A percentile compares a stretch with the other conserved stretches of the same genome.
Evolutionary conservation across 805 yeast species (phyloP).

Genomic region (Pichia deserticola): DNA sequence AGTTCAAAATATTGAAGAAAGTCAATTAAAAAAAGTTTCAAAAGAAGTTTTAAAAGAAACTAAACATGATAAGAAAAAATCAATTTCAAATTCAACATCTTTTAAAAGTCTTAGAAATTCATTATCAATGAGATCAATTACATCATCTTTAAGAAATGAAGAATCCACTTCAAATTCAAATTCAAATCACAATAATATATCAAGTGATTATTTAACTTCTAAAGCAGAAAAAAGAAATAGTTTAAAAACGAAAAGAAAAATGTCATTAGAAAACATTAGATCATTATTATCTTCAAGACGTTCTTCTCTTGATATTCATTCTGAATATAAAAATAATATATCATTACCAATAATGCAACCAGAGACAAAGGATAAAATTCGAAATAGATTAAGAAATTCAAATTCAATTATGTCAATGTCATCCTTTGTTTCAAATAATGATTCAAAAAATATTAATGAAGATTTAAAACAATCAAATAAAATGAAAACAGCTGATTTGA

Average conservation of each 20-base stretch:
- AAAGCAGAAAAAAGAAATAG: constrained; percentile 4
- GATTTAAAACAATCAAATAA: background rate
- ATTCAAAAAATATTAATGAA: background rate
- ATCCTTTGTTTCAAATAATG: constrained; percentile 15
- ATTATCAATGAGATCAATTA: constrained; percentile 6
- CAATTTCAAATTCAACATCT: constrained; percentile 4
- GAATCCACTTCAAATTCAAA: no score
- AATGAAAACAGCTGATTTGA: constrained; percentile 30
- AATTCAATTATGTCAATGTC: constrained; percentile 40
- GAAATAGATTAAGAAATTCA: constrained; percentile 44
- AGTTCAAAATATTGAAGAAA: no score
- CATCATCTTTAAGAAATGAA: background rate
- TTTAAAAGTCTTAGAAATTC: constrained; percentile 4
- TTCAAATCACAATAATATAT: background rate
- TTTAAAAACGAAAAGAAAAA: constrained; percentile 2
- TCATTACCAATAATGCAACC: constrained; percentile 55
- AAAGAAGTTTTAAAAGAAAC: no score
- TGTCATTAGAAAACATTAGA: constrained; percentile 23
- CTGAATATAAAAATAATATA: constrained; percentile 31
- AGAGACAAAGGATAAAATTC: constrained; percentile 46
- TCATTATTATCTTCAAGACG: constrained; percentile 4
- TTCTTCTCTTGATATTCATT: constrained; percentile 14
- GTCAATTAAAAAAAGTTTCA: no score
- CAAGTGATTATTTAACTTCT: background rate
- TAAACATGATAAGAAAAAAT: background rate